These are phyloP conservation scores for Phytophthora citricola DNA, from an alignment of 352 stramenopile genomes.

Conservation along the genomic window DNA sequence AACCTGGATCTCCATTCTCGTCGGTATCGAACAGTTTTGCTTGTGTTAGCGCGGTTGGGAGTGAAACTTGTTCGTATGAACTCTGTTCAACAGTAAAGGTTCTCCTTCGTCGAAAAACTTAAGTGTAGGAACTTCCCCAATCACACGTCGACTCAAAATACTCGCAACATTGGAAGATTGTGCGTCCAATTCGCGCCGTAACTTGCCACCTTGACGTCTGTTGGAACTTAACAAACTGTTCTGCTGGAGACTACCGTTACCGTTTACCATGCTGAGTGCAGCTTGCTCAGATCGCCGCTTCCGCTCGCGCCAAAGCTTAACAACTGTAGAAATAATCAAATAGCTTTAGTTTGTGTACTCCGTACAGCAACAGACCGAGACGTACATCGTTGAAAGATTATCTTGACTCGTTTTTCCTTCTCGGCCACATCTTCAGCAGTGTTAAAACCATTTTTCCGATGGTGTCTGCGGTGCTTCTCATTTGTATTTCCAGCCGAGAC, in stretches of 20 bases:
- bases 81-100: not conserved
- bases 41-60: conserved; percentile 1
- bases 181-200: conserved; percentile 59
- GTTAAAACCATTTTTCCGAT: conserved; percentile 16
- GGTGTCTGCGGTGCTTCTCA: conserved; percentile 10
- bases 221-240: conserved; percentile 3
- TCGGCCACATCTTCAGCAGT: conserved; percentile 10
- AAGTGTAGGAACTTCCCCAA: conserved; percentile 73
- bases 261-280: conserved; percentile 62
- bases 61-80: not conserved
- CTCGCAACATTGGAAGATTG: conserved; percentile 75
- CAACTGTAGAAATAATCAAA: conserved; percentile 41
- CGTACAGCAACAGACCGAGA: not conserved
- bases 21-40: not conserved
- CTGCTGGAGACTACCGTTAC: conserved; percentile 25
- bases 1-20: not conserved
- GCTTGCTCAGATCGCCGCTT: conserved; percentile 53
- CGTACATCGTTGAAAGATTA: conserved; percentile 65
- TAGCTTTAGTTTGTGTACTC: not conserved
- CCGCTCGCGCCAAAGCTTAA: conserved; percentile 66
- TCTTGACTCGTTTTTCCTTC: conserved; percentile 47
- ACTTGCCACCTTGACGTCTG: conserved; percentile 44
- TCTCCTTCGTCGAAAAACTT: conserved; percentile 79
- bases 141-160: conserved; percentile 77
- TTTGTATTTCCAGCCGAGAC: conserved; percentile 10